These are phyloP conservation scores for Dipteronia sinensis DNA, from an alignment of 345 rosid genomes.

Conservation along the genomic window DNA sequence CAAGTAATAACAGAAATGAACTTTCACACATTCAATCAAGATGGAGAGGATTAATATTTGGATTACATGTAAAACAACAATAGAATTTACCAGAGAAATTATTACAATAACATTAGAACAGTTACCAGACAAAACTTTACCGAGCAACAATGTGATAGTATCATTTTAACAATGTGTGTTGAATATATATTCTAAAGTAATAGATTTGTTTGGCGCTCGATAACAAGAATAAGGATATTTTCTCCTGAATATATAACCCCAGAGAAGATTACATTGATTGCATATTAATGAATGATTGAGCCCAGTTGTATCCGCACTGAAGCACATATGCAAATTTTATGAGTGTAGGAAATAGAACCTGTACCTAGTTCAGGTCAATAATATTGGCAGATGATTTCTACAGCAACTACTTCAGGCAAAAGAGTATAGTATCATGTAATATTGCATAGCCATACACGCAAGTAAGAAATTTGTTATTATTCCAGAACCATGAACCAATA, in stretches of 20 bases:
- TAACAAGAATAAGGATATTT: too few relatives aligned
- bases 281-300: not conserved
- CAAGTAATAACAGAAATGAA: conserved; percentile 6
- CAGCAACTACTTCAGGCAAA: not conserved
- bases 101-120: too few relatives aligned
- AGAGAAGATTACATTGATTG: not conserved
- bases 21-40: not conserved
- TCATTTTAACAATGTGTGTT: too few relatives aligned
- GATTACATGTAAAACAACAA: not conserved
- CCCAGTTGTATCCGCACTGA: too few relatives aligned
- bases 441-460: not conserved
- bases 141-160: too few relatives aligned
- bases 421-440: not conserved
- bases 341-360: not conserved
- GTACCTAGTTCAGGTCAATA: not conserved
- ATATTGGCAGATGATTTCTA: not conserved
- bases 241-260: not conserved
- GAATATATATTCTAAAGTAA: not conserved
- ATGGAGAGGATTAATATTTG: not conserved
- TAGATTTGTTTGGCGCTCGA: not conserved
- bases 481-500: not conserved
- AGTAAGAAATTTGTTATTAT: not conserved
- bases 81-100: not conserved
- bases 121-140: not conserved
- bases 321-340: too few relatives aligned